Evolutionary conservation across 768 basidiomycete species (phyloP).

Genomic region (Chalciporus chontae): DNA sequence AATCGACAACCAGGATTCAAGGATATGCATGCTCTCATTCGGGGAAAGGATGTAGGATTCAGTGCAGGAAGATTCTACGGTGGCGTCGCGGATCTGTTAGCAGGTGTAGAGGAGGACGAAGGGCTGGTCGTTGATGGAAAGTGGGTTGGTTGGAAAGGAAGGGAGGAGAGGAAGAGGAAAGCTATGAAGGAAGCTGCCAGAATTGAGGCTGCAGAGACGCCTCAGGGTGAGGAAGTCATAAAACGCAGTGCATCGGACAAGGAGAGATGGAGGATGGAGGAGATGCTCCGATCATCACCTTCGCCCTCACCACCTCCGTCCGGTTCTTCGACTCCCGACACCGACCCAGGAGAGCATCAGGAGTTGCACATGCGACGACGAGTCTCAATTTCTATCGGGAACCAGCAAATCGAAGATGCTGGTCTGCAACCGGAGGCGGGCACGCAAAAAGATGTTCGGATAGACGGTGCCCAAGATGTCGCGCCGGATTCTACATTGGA

Average conservation of each 20-base stretch:
- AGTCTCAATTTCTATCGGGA: background rate
- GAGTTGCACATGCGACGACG: background rate
- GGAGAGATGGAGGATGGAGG: conserved; percentile 25
- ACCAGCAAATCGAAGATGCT: background rate
- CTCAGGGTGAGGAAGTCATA: background rate
- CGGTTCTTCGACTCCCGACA: background rate
- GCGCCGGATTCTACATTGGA: background rate
- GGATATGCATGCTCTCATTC: conserved; percentile 87
- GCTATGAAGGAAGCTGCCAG: background rate
- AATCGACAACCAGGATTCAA: conserved; percentile 37
- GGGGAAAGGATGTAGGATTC: conserved; percentile 87
- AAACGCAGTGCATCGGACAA: conserved; percentile 19
- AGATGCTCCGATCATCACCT: conserved; percentile 17
- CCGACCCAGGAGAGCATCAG: conserved; percentile 2
- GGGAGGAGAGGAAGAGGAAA: conserved; percentile 14
- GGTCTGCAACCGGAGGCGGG: background rate
- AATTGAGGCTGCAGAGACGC: conserved; percentile 1
- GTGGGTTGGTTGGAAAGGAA: conserved; percentile 20
- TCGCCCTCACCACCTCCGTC: conserved; percentile 4
- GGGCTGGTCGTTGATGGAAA: conserved; percentile 21
- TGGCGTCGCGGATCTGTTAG: conserved; percentile 74
- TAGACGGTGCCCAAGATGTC: background rate
- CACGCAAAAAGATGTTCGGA: background rate
- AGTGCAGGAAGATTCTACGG: conserved; percentile 90
- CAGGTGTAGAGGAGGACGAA: conserved; percentile 69